Evolutionary conservation across 2,329 filamentous ascomycete genomes (phyloP).

Genomic region (Verticillium zaregamsianum): DNA sequence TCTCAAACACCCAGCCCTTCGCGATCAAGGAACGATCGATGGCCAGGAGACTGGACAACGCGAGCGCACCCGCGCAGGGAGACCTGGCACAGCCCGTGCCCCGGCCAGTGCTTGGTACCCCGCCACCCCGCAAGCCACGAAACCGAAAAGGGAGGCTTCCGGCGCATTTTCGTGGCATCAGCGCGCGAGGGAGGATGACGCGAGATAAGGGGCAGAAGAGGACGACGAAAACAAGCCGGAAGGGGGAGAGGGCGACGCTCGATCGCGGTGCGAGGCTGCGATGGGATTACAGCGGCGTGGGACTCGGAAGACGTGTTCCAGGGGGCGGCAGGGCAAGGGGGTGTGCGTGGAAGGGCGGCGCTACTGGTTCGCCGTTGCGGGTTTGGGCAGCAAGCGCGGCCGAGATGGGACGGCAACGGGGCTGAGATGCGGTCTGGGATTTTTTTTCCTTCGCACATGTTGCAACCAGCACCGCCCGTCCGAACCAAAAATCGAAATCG

Average conservation of each 20-base stretch:
- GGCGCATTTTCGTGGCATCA: background rate
- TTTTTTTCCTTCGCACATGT: background rate
- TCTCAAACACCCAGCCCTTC: background rate
- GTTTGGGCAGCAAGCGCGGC: background rate
- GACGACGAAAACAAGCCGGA: slow-evolving; percentile 1
- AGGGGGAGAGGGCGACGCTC: background rate
- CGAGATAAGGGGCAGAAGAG: background rate
- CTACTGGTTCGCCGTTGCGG: background rate
- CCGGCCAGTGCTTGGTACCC: background rate
- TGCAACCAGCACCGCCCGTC: too few species aligned
- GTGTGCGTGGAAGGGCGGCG: background rate
- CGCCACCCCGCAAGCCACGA: background rate
- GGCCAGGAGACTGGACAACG: background rate
- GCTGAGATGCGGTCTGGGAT: background rate
- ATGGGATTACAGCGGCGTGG: background rate
- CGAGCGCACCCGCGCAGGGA: background rate
- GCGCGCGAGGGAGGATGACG: background rate
- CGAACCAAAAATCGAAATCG: too few species aligned
- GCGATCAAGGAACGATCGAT: background rate
- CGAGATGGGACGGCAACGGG: background rate
- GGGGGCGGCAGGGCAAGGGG: background rate
- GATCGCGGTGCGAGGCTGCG: background rate
- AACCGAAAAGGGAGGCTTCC: background rate
- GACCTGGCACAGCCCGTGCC: too few species aligned
- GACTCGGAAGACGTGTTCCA: background rate